phyloP scores from a whole-genome alignment of 164 flowering plant genomes.

The Akebia trifoliata region DNA sequence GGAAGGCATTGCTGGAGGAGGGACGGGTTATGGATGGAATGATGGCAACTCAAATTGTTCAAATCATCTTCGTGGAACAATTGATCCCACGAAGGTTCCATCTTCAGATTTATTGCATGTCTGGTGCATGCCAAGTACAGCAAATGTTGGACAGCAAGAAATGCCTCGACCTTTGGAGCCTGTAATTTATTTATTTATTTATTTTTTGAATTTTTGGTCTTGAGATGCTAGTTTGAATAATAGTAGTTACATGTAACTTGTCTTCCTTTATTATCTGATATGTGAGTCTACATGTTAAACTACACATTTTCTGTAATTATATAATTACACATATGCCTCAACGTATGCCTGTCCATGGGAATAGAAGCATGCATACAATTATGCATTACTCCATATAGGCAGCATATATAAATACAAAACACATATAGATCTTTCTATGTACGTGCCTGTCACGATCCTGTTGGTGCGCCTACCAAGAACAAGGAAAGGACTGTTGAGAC shows the following conservation, averaged over 20 bases:
- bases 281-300: too few relatives aligned
- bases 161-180: conserved; percentile 71
- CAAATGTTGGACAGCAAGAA: conserved; percentile 83
- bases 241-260: neutral
- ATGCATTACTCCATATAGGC: too few relatives aligned
- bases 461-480: too few relatives aligned
- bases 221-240: neutral
- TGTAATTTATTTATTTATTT: conserved; percentile 32
- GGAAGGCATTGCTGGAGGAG: conserved; percentile 97
- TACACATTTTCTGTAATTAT: too few relatives aligned
- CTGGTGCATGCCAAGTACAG: conserved; percentile 94
- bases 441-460: too few relatives aligned
- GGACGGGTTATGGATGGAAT: conserved; percentile 95
- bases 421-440: too few relatives aligned
- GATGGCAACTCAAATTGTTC: conserved; percentile 44
- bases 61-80: conserved; percentile 33
- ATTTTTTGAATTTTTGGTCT: neutral
- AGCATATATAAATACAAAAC: too few relatives aligned
- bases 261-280: too few relatives aligned
- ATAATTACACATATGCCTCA: too few relatives aligned
- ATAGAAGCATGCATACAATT: too few relatives aligned
- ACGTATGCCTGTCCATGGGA: too few relatives aligned
- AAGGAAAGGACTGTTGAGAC: too few relatives aligned
- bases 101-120: conserved; percentile 77
- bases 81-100: conserved; percentile 70